Base-by-base conservation (phyloP, 2,329 filamentous ascomycete species). In the Monilinia laxa region DNA sequence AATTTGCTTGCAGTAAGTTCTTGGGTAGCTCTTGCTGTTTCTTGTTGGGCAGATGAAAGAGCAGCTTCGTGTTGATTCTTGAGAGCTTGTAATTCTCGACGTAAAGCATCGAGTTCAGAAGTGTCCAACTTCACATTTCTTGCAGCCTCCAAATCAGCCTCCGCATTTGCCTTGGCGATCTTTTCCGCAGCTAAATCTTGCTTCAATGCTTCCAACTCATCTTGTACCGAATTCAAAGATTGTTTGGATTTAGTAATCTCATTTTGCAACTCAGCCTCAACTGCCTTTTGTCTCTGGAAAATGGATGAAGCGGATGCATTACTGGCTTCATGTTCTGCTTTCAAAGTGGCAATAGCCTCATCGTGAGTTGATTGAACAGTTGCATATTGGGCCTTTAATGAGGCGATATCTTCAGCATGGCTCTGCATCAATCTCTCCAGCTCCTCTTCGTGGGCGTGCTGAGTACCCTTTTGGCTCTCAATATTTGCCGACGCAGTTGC, bases 81-180 rank as follows among this genome's bases (percentile, higher is more conserved):
- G 64, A 84, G 71, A 20, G 78, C 74, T 23, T 81, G 79, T 31
- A 88, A 76, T 71, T 87, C 80, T 40, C 78, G 76, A 69, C 80
- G 81, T 45, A 87, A 78, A 2, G 78, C 79, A 72, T 88, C 85
- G 2, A 79, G 76, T 73, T 81, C 85, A 0, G 81, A 72, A 47
- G 82, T 86, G 73, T 88, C 85, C 9, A 83, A 79, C 75, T 83
- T 87, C 71, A 80, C 80, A 73, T 80, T 86, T 77, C 81, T 83
- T 55, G 80, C 77, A 10, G 84, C 84, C 68, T 89, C 87, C 20
- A 89, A 80, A 62, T 87, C 85, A 25, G 86, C 85, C 75, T 76
- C 70, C n/a, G 75, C 75, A 53, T 70, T 66, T 49, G 73, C 81
- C 70, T 82, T 80, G 4, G 84, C 75, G n/a, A 77, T 77, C 71